Base-by-base conservation (phyloP, 2,329 filamentous ascomycete species). In the Botryotinia convoluta region DNA sequence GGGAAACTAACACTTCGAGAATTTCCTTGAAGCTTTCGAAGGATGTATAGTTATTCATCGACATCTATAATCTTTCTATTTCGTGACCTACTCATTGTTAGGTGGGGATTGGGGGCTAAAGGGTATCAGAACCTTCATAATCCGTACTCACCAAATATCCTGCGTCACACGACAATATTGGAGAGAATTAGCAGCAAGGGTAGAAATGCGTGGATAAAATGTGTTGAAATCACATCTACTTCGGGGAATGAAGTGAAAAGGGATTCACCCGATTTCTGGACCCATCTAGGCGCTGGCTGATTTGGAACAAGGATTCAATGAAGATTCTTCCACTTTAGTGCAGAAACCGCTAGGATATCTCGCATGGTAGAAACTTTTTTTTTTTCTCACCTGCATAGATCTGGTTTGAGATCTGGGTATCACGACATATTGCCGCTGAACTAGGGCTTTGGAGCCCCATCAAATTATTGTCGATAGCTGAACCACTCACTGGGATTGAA, bases 321-420 rank as follows among this genome's bases (percentile, higher is more conserved):
- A 54, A 42, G 45, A 54, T 54, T 22, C 45, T 22, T 39, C 32
- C 18, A 51, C 45, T 54, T 54, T 54, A 16, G 5, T 51, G 14
- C 26, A 20, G 32, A 51, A 29, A 51, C 63, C 63, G 22, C 63
- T 39, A n/a, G 45, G 32, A 39, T 67, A 39, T 51, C 32, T 45
- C 16, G 64, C 48, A 42, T 68, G 35, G 64, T 37, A 54, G 45
- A 68, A 68, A 54, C 32, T 29, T 26, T 54, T 29, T 26, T 54
- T 29, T 54, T 54, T 54, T 39, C 37, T 54, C n/a, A 42, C 26
- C 37, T 54, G 35, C 45, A 39, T 29, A 68, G 64, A 68, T 68
- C 45, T 68, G 45, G 64, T n/a, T 54, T 54, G 32, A 68, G 64
- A 68, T 68, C 64, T 54, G 37, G 64, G 64, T 68, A 39, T 22